Conservation (phyloP, 1,284 basidiomycete species). For the Afroboletus lepidellus region DNA sequence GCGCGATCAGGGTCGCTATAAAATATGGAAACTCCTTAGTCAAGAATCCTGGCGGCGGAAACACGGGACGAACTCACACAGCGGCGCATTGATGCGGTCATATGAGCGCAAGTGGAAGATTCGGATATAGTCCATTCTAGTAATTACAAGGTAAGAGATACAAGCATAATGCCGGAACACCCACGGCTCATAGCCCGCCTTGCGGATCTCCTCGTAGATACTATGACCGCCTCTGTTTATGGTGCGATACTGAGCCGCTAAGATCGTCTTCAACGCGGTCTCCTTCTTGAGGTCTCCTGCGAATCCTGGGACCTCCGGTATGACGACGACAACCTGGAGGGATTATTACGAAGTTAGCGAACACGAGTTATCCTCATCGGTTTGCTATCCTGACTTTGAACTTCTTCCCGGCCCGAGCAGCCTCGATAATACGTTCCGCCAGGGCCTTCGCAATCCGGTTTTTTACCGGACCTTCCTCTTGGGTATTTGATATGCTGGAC, state of each 20-base stretch:
- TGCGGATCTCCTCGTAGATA: slow-evolving; percentile 81
- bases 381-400: slow-evolving; percentile 61
- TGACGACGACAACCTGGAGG: slow-evolving; percentile 68
- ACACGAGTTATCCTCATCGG: neutral
- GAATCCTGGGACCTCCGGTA: slow-evolving; percentile 84
- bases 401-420: slow-evolving; percentile 65
- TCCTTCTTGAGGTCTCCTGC: slow-evolving; percentile 79
- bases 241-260: slow-evolving; percentile 80
- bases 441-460: slow-evolving; percentile 84
- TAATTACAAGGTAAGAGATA: slow-evolving; percentile 4
- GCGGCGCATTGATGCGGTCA: slow-evolving; percentile 87
- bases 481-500: slow-evolving; percentile 74
- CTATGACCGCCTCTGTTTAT: slow-evolving; percentile 87
- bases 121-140: slow-evolving; percentile 73
- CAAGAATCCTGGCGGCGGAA: neutral
- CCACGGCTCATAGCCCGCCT: slow-evolving; percentile 80
- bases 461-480: slow-evolving; percentile 62
- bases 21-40: neutral
- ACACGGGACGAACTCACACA: slow-evolving; percentile 39
- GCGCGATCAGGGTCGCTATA: slow-evolving; percentile 56
- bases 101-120: slow-evolving; percentile 91
- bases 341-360: slow-evolving; percentile 6
- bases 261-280: slow-evolving; percentile 72
- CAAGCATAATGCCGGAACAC: slow-evolving; percentile 29
- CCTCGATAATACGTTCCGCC: slow-evolving; percentile 79